Evolutionary conservation across 1,139 yeast genomes (phyloP).

Genomic region (Nematodospora anomalae): DNA sequence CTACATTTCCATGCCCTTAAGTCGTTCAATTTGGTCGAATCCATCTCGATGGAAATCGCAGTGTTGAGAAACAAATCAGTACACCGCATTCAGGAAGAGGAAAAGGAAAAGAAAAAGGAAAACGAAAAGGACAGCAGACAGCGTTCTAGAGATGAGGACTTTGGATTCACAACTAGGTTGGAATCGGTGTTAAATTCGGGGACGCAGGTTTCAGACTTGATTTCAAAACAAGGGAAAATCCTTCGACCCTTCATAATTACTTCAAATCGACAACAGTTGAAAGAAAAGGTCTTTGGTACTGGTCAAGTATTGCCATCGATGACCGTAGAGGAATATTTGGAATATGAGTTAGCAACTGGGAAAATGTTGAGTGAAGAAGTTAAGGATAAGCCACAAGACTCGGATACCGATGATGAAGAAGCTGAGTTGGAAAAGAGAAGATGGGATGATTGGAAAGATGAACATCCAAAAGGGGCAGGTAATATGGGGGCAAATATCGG

Average conservation of each 20-base stretch:
- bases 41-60: slow-evolving; percentile 56
- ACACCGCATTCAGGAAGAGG: slow-evolving; percentile 18
- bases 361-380: slow-evolving; percentile 63
- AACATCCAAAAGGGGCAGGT: slow-evolving; percentile 84
- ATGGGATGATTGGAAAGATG: slow-evolving; percentile 94
- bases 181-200: slow-evolving; percentile 42
- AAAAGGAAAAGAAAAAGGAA: slow-evolving; percentile 15
- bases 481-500: slow-evolving; percentile 81
- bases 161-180: slow-evolving; percentile 54
- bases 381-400: slow-evolving; percentile 25
- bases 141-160: slow-evolving; percentile 24
- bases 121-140: slow-evolving; percentile 1
- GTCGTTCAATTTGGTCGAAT: slow-evolving; percentile 55
- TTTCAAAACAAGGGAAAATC: slow-evolving; percentile 73
- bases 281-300: slow-evolving; percentile 76
- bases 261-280: slow-evolving; percentile 55
- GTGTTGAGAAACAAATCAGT: slow-evolving; percentile 47
- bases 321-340: slow-evolving; percentile 90
- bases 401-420: slow-evolving; percentile 45
- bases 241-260: slow-evolving; percentile 83
- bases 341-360: slow-evolving; percentile 81
- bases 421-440: slow-evolving; percentile 59
- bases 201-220: slow-evolving; percentile 32
- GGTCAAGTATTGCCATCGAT: slow-evolving; percentile 94
- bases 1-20: slow-evolving; percentile 52